These are phyloP conservation scores for Diatrype stigma DNA, from an alignment of 2,329 filamentous ascomycete genomes.

Conservation along the genomic window DNA sequence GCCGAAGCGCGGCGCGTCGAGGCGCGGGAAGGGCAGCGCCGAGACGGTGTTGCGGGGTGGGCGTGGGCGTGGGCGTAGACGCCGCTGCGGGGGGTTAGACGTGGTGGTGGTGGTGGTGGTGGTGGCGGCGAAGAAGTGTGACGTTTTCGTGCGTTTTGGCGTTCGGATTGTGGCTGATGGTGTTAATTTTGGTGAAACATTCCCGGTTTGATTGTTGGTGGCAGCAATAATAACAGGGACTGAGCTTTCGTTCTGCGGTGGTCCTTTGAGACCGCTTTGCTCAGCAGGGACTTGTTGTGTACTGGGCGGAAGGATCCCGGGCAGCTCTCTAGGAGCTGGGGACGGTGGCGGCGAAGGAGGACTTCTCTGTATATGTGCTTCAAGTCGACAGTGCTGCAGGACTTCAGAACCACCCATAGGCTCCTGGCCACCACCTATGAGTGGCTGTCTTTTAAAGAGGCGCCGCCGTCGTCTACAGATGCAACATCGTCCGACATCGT, in stretches of 20 bases:
- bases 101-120: constrained; percentile 1
- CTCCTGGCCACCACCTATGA: constrained; percentile 17
- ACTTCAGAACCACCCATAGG: constrained; percentile 13
- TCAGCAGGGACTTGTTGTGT: not conserved
- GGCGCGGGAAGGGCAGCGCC: constrained; percentile 62
- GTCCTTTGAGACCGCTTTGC: not conserved
- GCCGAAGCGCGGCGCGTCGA: constrained; percentile 62
- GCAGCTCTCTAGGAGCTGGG: too few species aligned
- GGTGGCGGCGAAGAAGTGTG: constrained; percentile 29
- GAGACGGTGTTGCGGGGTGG: constrained; percentile 45
- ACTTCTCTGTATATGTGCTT: not conserved
- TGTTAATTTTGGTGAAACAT: not conserved
- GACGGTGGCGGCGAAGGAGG: not conserved
- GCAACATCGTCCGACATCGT: not conserved
- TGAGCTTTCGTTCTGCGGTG: not conserved
- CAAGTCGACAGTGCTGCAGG: constrained; percentile 5
- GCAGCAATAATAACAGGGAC: not conserved
- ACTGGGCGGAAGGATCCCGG: too few species aligned
- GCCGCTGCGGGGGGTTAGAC: constrained; percentile 12
- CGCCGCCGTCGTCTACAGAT: not conserved
- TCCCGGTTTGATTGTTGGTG: not conserved
- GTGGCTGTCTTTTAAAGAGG: constrained; percentile 14
- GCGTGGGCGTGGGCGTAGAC: too few species aligned
- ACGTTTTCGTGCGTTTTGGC: constrained; percentile 25
- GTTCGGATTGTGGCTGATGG: constrained; percentile 3